Evolutionary conservation across 2,329 filamentous ascomycete genomes (phyloP).

Genomic region (Cladosporium sp.): DNA sequence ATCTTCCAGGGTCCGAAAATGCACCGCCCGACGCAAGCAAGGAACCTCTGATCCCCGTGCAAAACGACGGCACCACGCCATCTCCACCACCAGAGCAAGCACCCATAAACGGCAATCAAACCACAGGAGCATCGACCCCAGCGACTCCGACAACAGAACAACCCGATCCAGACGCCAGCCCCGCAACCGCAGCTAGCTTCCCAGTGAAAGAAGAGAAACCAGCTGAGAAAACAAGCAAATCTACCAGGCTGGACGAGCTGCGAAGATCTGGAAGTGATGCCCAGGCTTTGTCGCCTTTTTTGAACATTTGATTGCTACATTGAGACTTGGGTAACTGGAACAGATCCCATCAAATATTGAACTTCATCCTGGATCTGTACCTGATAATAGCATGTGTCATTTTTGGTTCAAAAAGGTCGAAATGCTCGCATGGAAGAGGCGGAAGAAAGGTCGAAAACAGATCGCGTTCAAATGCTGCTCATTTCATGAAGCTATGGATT

Average conservation of each 20-base stretch:
- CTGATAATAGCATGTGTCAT: too few species aligned
- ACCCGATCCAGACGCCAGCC: conserved; percentile 10
- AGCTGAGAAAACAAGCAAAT: background rate
- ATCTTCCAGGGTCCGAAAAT: too few species aligned
- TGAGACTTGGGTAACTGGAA: too few species aligned
- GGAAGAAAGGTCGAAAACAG: too few species aligned
- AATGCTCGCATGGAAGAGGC: too few species aligned
- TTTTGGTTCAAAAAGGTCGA: too few species aligned
- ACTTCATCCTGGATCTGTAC: too few species aligned
- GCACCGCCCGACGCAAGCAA: background rate
- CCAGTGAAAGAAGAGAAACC: background rate
- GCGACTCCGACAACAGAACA: background rate
- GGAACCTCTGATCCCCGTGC: background rate
- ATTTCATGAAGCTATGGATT: too few species aligned
- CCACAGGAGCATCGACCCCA: background rate
- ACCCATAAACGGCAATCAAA: background rate
- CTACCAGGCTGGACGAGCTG: background rate
- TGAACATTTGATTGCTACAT: background rate
- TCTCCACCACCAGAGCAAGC: background rate
- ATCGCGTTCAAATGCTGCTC: too few species aligned
- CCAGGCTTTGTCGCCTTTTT: background rate
- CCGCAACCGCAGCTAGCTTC: conserved; percentile 5
- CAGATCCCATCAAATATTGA: too few species aligned
- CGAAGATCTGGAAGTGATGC: conserved; percentile 2
- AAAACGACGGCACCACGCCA: too few species aligned